These are phyloP conservation scores for Ligustrum vulgare DNA, from an alignment of 257 asterid species.

Conservation along the genomic window DNA sequence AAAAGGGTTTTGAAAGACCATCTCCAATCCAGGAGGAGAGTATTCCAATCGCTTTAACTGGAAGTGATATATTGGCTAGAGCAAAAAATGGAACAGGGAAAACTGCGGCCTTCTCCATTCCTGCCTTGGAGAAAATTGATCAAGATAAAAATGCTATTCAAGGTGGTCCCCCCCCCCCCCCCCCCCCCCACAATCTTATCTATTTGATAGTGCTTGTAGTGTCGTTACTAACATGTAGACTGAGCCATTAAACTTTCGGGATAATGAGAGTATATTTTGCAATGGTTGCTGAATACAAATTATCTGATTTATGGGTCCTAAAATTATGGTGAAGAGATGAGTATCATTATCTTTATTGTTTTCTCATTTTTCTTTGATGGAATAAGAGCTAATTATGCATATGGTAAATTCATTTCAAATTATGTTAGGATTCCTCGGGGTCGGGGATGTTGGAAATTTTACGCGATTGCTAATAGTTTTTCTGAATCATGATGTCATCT, in stretches of 20 bases:
- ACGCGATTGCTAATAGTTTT: not conserved
- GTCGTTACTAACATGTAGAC: not conserved
- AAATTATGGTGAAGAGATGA: not conserved
- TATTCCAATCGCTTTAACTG: constrained; percentile 38
- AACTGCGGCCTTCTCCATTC: constrained; percentile 42
- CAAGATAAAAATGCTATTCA: constrained; percentile 34
- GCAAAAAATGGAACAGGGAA: constrained; percentile 41
- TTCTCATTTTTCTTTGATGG: not conserved
- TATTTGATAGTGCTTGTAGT: not conserved
- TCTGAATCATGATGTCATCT: not conserved
- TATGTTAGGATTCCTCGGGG: not conserved
- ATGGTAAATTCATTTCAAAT: not conserved
- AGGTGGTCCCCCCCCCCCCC: constrained; percentile 11
- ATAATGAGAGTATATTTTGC: not conserved
- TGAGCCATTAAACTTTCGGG: not conserved
- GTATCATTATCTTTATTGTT: not conserved
- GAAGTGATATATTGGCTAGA: constrained; percentile 37
- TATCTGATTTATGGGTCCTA: not conserved
- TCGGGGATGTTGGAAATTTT: not conserved
- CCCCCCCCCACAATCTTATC: not conserved
- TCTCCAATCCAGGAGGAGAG: constrained; percentile 41
- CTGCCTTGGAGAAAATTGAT: constrained; percentile 36
- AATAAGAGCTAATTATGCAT: not conserved
- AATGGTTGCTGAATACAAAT: not conserved
- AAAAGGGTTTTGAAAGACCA: constrained; percentile 38